Evolutionary conservation across 495 filamentous ascomycete genomes (phyloP).

Genomic region (Hypoxylon cercidicola): DNA sequence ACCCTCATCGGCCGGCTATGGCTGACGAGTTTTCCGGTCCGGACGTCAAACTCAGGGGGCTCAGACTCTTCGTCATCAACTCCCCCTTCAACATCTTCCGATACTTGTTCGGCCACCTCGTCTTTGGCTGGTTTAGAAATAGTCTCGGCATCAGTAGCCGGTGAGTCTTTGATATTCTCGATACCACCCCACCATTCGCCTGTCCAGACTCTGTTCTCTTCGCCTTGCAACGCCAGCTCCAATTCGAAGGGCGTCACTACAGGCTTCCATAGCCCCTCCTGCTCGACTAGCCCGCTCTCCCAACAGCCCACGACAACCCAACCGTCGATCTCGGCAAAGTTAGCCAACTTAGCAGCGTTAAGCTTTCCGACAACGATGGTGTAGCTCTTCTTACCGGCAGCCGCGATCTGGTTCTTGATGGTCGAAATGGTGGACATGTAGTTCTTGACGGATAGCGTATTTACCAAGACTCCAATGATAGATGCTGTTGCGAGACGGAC

Average conservation of each 20-base stretch:
- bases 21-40: constrained; percentile 87
- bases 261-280: constrained; percentile 80
- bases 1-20: constrained; percentile 80
- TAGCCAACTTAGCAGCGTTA: constrained; percentile 94
- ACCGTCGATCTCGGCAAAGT: constrained; percentile 92
- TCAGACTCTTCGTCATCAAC: constrained; percentile 59
- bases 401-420: constrained; percentile 73
- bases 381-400: constrained; percentile 90
- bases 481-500: constrained; percentile 81
- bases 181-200: constrained; percentile 82
- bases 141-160: constrained; percentile 9
- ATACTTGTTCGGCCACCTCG: constrained; percentile 25
- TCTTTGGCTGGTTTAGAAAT: constrained; percentile 24
- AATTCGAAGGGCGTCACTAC: constrained; percentile 95
- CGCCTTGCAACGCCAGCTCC: constrained; percentile 73
- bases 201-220: constrained; percentile 77
- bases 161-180: constrained; percentile 57
- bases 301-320: constrained; percentile 99
- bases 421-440: constrained; percentile 83
- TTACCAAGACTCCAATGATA: constrained; percentile 92
- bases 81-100: constrained; percentile 44
- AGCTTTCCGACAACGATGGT: constrained; percentile 96
- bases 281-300: constrained; percentile 90
- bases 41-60: constrained; percentile 91
- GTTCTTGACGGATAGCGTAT: constrained; percentile 90